Evolutionary conservation across 2,329 filamentous ascomycete genomes (phyloP), one percentile per base, ranked within the genome.

Genomic region (Xylaria sp.): DNA sequence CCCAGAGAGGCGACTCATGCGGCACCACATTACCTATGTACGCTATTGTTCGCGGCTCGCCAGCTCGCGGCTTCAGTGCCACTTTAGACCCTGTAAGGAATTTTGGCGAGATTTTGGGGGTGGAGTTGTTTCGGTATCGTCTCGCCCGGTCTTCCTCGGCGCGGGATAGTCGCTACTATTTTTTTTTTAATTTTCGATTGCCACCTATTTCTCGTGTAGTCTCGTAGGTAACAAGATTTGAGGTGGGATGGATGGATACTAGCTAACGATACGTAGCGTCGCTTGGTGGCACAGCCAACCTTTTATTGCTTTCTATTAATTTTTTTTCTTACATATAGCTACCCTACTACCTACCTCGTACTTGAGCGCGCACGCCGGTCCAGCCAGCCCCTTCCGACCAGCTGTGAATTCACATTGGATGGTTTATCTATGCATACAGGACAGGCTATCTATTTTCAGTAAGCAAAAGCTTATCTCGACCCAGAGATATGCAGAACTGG

Each of bases 51-150:
- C 30, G 57, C 30, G 57, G 57, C 57, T 50, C 57, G 45, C 57
- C 57, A 34, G 21, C 48, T 42, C 54, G 54, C 54, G 32, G 32
- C 27, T 19, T 42, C n/a, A n/a, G 19, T 39, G 19, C n/a, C 50
- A 45, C 45, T 36, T 36, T 34, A 17, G 59, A 61, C 39, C 64
- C 60, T 62, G 63, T 65, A 53, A 64, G 56, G 30, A 58, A 39
- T 50, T 61, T 68, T 50, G 42, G 51, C 17, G 64, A 36, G 34
- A 6, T 36, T 36, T 36, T 36, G 34, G 34, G 34, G 61, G 55
- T 56, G 68, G 51, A 12, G 55, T 21, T 36, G 61, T 65, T 60
- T 68, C 57, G 64, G 68, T 58, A 61, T 67, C 57, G 51, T 48
- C 53, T 58, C 27, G 58, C 34, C 11, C 54, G 6, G 34, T 47